Base-by-base conservation (phyloP, 768 basidiomycete species). In the Podaxis sp. region DNA sequence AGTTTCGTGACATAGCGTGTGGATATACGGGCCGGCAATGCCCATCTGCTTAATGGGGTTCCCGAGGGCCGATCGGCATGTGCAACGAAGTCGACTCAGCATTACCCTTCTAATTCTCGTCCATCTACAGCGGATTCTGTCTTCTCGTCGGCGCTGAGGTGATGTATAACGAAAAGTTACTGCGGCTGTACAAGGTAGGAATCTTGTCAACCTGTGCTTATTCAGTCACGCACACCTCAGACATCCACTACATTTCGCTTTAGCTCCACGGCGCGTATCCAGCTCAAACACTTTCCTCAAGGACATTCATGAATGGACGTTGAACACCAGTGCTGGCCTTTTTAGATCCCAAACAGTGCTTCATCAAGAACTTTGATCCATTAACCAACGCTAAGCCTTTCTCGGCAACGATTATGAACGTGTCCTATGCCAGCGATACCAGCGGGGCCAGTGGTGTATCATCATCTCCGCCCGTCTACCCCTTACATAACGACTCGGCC, bases 221-320 rank as follows among this genome's bases (percentile, higher is more conserved):
- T 53, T 36, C n/a, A 58, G 9, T 11, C 43, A 57, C 29, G 19
- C 47, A n/a, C 9, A 3, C 25, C 49, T 12, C 19, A 24, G 22
- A 13, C 11, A 49, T 17, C 6, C 17, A 12, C 37, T 3, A 54
- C 36, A 5, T 12, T 40, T 25, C 37, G 54, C 36, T 38, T 55
- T 40, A 8, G 37, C 54, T 55, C 54, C 54, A 55, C 54, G 12
- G 13, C 38, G 1, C 38, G 54, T 55, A 37, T 25, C n/a, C 57
- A 50, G 57, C 57, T 58, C 57, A 58, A 58, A 58, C 57, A 58
- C 57, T 19, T 58, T 49, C 46, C 29, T 19, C n/a, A 25, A 49
- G 19, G 57, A 38, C 38, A 38, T 19, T 19, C 46, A 50, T 33
- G 8, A 47, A 58, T 37, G 15, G 49, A 46, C 5, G 43, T 46